Evolutionary conservation across 805 yeast species (phyloP), one percentile per base, ranked within the genome.

Genomic region (Groenewaldozyma tartarivorans): DNA sequence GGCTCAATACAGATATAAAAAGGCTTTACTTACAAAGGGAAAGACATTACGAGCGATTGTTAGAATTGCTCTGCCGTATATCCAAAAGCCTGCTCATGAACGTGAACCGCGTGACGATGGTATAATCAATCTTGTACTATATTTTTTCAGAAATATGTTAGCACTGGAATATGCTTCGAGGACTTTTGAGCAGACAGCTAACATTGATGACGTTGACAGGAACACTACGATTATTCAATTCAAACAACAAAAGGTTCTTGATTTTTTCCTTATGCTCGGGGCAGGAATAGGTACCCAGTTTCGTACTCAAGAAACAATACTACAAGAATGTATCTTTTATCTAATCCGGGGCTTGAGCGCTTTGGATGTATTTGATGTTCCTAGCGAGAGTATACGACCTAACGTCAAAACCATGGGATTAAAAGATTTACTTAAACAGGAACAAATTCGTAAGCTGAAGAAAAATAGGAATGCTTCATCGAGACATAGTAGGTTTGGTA

Each of bases 401-500:
- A n/a, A n/a, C n/a, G 37, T 26, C 6, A 31, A 24, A 11, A 41
- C 38, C 27, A 20, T 31, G 9, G 35, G 36, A 18, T 45, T 60
- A 20, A 58, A 67, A 33, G 72, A 69, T 17, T 56, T 84, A 5
- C 63, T 86, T n/a, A 63, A 66, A 2, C 70, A 70, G 40, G 96
- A 90, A 53, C 66, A 70, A 17, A 67, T 68, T 24, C 56, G 79
- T 45, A 75, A 73, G 43, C 65, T 62, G 32, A 54, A 58, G 26
- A 68, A 76, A 37, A 64, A 67, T 21, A 72, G 70, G 57, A 61
- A 67, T 39, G 65, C 77, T 1, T 72, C 83, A 1, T 69, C 85
- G 1, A 71, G 98, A 36, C 98, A 90, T 56, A 88, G 92, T 2
- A 70, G 95, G 39, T 90, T 90, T 64, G 98, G 98, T 1, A 79